These are phyloP conservation scores for Solanum ahanhuiri DNA, from an alignment of 257 asterid species.

Conservation along the genomic window DNA sequence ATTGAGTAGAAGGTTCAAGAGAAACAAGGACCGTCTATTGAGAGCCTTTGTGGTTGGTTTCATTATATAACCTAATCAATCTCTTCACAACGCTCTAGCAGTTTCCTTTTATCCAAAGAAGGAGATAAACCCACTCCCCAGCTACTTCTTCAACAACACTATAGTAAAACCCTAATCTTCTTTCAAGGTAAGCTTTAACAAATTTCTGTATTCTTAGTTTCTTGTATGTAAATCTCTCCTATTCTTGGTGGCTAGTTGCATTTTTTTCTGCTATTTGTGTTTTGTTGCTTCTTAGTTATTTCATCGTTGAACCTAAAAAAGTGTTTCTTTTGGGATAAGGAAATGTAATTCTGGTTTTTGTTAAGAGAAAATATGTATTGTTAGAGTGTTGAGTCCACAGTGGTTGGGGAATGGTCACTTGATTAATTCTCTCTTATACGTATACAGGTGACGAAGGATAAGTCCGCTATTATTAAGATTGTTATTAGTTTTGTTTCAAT, in stretches of 20 bases:
- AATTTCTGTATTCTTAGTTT: neutral
- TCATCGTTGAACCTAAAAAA: neutral
- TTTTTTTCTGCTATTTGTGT: neutral
- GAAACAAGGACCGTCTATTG: conserved; percentile 11
- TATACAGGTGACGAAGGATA: neutral
- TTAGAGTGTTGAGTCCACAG: neutral
- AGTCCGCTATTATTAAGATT: neutral
- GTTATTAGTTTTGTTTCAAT: neutral
- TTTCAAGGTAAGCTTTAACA: neutral
- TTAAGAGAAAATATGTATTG: neutral
- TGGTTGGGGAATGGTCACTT: neutral
- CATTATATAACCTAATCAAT: neutral
- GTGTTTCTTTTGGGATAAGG: neutral
- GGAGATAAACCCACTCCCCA: neutral
- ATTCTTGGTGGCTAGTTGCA: neutral
- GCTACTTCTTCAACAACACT: neutral
- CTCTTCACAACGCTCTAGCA: neutral
- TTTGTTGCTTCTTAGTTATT: neutral
- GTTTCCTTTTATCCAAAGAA: neutral
- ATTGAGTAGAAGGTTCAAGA: conserved; percentile 24
- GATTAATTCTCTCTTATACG: neutral
- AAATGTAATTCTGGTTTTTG: neutral
- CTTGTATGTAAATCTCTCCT: neutral
- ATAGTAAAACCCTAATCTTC: neutral
- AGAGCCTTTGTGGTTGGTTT: neutral